Evolutionary conservation across 2,329 filamentous ascomycete genomes (phyloP).

Genomic region (Penicillium sp.): DNA sequence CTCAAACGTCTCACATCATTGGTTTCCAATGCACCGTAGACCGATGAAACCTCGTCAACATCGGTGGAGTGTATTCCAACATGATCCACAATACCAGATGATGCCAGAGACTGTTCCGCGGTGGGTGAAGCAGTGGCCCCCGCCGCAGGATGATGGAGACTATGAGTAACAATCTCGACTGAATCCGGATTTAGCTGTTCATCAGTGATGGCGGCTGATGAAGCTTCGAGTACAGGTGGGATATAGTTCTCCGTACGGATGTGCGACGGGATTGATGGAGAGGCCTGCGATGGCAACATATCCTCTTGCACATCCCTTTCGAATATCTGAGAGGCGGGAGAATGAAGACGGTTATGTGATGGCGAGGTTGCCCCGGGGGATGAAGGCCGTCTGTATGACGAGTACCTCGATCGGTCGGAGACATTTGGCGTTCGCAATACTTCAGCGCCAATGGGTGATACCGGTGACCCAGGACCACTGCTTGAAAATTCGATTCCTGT

Average conservation of each 20-base stretch:
- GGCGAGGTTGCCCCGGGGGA: conserved; percentile 66
- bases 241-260: conserved; percentile 95
- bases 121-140: conserved; percentile 56
- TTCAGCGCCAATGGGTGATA: conserved; percentile 27
- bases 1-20: conserved; percentile 79
- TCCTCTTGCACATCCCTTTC: conserved; percentile 92
- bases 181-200: conserved; percentile 78
- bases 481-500: background rate
- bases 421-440: conserved; percentile 18
- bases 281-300: conserved; percentile 64
- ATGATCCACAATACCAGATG: conserved; percentile 56
- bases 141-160: conserved; percentile 76
- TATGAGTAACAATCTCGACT: conserved; percentile 90
- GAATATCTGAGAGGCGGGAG: conserved; percentile 81
- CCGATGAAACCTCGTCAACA: conserved; percentile 67
- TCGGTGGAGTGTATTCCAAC: conserved; percentile 41
- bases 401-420: conserved; percentile 23
- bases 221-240: conserved; percentile 85
- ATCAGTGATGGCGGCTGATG: conserved; percentile 89
- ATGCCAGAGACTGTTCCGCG: conserved; percentile 35
- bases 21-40: conserved; percentile 74
- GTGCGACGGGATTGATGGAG: conserved; percentile 85
- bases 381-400: conserved; percentile 50
- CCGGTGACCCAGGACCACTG: conserved; percentile 13
- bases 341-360: conserved; percentile 71